Evolutionary conservation across 371 early-diverging fungal species (phyloP).

Genomic region (Synchytrium microbalum): DNA sequence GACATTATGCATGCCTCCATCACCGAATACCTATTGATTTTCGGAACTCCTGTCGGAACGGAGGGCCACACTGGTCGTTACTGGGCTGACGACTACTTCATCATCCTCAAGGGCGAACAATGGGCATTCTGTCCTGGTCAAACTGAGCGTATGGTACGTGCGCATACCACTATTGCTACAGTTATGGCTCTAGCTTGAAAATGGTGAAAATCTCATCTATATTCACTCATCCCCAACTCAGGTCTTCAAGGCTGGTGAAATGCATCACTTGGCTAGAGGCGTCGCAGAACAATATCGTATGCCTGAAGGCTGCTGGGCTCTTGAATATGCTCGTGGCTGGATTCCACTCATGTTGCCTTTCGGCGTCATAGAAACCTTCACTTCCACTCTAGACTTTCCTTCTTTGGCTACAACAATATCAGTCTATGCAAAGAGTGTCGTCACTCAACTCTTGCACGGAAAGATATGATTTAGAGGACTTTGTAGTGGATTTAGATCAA

Average conservation of each 20-base stretch:
- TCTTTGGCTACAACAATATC: slow-evolving; percentile 24
- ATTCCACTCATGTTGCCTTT: slow-evolving; percentile 50
- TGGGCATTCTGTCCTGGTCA: slow-evolving; percentile 45
- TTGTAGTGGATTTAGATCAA: too few species aligned
- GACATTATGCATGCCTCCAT: slow-evolving; percentile 29
- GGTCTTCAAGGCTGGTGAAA: slow-evolving; percentile 27
- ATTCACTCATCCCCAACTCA: too few species aligned
- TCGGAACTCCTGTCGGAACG: slow-evolving; percentile 49
- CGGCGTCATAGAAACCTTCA: slow-evolving; percentile 40
- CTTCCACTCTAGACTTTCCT: slow-evolving; percentile 40
- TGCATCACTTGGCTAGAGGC: slow-evolving; percentile 45
- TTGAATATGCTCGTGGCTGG: slow-evolving; percentile 51
- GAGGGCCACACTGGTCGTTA: slow-evolving; percentile 48
- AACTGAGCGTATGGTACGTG: slow-evolving; percentile 27
- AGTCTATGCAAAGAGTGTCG: neutral
- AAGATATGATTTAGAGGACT: slow-evolving; percentile 5
- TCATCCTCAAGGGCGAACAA: slow-evolving; percentile 49
- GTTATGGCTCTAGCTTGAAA: too few species aligned
- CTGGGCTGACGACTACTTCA: slow-evolving; percentile 49
- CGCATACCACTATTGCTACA: neutral
- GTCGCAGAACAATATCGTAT: slow-evolving; percentile 45
- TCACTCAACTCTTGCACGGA: slow-evolving; percentile 1
- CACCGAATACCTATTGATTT: slow-evolving; percentile 48
- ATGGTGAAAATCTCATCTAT: too few species aligned
- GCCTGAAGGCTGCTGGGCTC: slow-evolving; percentile 42